A percentile compares a stretch with the other conserved stretches of the same genome.
These are phyloP conservation scores for Calocera viscosa DNA, from an alignment of 768 basidiomycete species.

Conservation along the genomic window DNA sequence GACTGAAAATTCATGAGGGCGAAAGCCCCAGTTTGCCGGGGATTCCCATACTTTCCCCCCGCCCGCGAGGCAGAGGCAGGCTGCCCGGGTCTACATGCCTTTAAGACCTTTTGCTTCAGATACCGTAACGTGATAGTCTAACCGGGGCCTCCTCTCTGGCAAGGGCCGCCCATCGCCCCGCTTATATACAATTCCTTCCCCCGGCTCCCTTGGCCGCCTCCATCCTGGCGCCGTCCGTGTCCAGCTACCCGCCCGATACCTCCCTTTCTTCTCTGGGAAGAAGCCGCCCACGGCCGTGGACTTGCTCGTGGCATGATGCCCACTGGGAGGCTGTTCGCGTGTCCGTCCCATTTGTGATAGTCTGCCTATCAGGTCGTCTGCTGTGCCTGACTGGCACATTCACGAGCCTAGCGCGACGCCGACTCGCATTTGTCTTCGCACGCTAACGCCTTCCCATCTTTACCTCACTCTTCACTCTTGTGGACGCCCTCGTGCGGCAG, in stretches of 20 bases:
- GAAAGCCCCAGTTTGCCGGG: not conserved
- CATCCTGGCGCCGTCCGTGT: not conserved
- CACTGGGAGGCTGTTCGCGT: not conserved
- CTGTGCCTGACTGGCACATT: not conserved
- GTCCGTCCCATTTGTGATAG: not conserved
- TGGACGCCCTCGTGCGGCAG: too few relatives aligned
- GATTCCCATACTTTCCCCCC: not conserved
- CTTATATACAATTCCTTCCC: not conserved
- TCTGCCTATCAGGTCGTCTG: not conserved
- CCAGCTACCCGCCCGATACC: not conserved
- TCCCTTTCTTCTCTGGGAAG: not conserved
- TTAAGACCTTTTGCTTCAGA: not conserved
- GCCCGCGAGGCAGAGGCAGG: not conserved
- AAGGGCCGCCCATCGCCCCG: not conserved
- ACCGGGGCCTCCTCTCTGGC: not conserved
- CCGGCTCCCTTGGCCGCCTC: not conserved
- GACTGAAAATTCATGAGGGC: not conserved
- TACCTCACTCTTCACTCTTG: too few relatives aligned
- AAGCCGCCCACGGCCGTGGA: not conserved
- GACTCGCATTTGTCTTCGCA: not conserved
- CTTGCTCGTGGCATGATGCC: not conserved
- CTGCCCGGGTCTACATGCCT: not conserved
- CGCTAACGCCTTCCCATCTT: not conserved
- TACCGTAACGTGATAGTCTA: not conserved
- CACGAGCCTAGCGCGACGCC: not conserved